Conservation (phyloP, 2,329 filamentous ascomycete genomes). For the Blastomyces silverae region DNA sequence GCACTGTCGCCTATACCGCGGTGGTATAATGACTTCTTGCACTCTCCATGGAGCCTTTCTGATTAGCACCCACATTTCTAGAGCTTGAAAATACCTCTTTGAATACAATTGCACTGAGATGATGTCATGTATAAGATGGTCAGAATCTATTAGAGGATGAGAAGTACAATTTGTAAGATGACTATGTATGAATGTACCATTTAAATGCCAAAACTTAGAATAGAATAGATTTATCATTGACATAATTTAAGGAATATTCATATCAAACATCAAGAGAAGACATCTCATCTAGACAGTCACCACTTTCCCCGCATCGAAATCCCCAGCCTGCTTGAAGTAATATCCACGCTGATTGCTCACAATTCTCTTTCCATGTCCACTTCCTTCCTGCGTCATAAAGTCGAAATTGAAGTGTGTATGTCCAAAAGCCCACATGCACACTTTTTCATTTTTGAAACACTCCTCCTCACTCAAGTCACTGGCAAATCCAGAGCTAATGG, state of each 20-base stretch:
- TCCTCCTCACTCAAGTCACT: constrained; percentile 37
- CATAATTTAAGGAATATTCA: too few species aligned
- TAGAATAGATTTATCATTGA: too few species aligned
- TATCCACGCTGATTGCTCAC: constrained; percentile 33
- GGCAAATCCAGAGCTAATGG: constrained; percentile 36
- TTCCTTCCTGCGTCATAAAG: constrained; percentile 28
- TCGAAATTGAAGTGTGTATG: constrained; percentile 46
- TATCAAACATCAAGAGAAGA: too few species aligned
- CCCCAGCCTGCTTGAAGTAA: constrained; percentile 23
- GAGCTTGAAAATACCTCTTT: too few species aligned
- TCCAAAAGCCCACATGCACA: constrained; percentile 45
- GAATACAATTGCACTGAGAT: too few species aligned
- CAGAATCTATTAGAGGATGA: too few species aligned
- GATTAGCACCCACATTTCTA: too few species aligned
- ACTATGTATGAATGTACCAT: too few species aligned
- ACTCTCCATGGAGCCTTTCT: too few species aligned
- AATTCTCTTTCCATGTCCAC: constrained; percentile 24
- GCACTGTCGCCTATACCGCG: neutral
- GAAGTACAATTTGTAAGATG: too few species aligned
- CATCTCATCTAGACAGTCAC: constrained; percentile 30
- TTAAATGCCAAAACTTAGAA: too few species aligned
- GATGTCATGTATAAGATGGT: too few species aligned
- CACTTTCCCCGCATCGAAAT: constrained; percentile 27
- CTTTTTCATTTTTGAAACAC: constrained; percentile 36
- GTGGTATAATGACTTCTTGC: neutral